Base-by-base conservation (phyloP, 2,329 filamentous ascomycete species). In the Hymenoscyphus fraxineus region DNA sequence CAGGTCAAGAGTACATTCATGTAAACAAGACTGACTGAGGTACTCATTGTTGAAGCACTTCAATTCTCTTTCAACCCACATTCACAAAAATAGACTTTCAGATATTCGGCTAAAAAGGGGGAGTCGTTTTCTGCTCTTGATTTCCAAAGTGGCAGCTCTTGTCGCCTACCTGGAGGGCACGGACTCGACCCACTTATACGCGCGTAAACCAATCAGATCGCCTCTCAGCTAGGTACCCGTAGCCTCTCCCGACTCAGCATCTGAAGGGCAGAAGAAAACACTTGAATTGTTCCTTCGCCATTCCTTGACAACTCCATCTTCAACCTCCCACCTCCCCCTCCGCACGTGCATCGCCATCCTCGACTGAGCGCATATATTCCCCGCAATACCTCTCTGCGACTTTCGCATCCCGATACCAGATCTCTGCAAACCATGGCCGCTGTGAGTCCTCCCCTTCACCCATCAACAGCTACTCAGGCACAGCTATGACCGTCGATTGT, bases 391-490 rank as follows among this genome's bases (percentile, higher is more conserved):
- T 64, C 61, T 60, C 59, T 67, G 61, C 55, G 41, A 47, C 55
- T 59, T 54, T 38, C 47, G 55, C 59, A 66, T 59, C 54, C 58
- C 31, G 47, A 64, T 64, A 61, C 64, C 64, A 38, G 55, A 64
- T 64, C 62, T 65, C 64, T 41, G 51, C 58, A 65, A 64, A 70
- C 59, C 65, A 73, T 73, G 72, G 71, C 72, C 58, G 64, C 67
- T 68, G 72, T 74, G 69, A 68, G 72, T 72, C 69, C 63, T 65
- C 57, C 60, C 64, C 41, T 65, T 64, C 63, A 64, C 40, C 40
- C 54, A 31, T 16, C 58, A 57, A 38, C 40, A 55, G 41, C 16
- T 60, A 55, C 22, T 40, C 58, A 32, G 12, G 58, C 47, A 32
- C 16, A 51, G 27, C 19, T 31, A 54, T n/a, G 32, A 32, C 51